Conservation (phyloP, 331 rosid species). For the Malus hybrid region DNA sequence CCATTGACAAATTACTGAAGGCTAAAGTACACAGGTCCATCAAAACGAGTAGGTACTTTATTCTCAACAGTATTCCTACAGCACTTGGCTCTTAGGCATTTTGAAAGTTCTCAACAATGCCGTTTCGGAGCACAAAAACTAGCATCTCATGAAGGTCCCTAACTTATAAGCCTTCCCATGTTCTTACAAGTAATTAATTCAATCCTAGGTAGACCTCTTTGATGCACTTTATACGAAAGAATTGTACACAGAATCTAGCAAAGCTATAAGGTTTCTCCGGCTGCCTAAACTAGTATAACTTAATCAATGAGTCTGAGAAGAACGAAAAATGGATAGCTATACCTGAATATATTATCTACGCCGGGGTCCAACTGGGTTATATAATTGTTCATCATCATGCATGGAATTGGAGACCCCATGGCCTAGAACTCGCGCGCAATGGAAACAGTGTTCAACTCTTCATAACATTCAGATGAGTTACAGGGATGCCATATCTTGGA, state of each 20-base stretch:
- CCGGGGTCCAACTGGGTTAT: slow-evolving; percentile 21
- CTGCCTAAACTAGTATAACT: slow-evolving; percentile 33
- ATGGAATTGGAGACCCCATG: slow-evolving; percentile 11
- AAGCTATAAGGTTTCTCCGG: slow-evolving; percentile 22
- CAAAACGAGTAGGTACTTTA: slow-evolving; percentile 3
- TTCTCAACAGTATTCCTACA: slow-evolving; percentile 1
- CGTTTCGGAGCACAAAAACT: slow-evolving; percentile 9
- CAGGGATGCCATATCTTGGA: slow-evolving; percentile 33
- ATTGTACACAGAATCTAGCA: slow-evolving; percentile 36
- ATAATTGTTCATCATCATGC: slow-evolving; percentile 26
- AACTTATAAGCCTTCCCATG: slow-evolving; percentile 17
- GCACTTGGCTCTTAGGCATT: slow-evolving; percentile 9
- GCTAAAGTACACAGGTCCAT: neutral
- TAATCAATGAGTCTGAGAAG: slow-evolving; percentile 5
- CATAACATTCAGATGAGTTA: slow-evolving; percentile 16
- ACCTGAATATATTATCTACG: slow-evolving; percentile 30
- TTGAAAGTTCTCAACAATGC: neutral
- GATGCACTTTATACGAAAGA: slow-evolving; percentile 38
- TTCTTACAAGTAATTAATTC: slow-evolving; percentile 1
- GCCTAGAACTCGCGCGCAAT: slow-evolving; percentile 24
- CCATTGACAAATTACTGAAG: neutral
- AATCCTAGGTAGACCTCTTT: slow-evolving; percentile 25
- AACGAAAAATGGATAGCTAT: slow-evolving; percentile 18
- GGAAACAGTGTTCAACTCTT: slow-evolving; percentile 13
- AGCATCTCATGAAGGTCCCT: slow-evolving; percentile 24